Conservation (phyloP, 129 eudicot genomes). For the Mikania micrantha region DNA sequence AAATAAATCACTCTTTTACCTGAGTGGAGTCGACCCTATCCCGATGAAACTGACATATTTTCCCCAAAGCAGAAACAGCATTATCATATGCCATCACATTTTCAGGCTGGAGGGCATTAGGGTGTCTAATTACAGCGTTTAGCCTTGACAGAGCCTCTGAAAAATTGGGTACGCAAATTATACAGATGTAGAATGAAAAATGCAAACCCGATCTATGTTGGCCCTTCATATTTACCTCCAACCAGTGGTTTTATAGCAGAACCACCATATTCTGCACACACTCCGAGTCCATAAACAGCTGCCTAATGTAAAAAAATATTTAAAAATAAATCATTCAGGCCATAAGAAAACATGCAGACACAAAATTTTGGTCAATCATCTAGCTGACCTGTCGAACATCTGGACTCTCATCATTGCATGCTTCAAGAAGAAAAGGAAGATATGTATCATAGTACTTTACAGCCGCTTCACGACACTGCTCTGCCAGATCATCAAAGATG, state of each 20-base stretch:
- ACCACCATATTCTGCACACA: conserved; percentile 97
- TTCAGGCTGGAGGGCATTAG: conserved; percentile 70
- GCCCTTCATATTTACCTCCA: conserved; percentile 49
- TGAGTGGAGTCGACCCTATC: conserved; percentile 88
- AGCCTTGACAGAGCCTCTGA: conserved; percentile 99
- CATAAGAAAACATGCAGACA: not conserved
- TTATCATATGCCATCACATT: conserved; percentile 96
- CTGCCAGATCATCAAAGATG: conserved; percentile 98
- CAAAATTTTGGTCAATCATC: not conserved
- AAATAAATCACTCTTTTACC: conserved; percentile 34
- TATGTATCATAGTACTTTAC: conserved; percentile 90
- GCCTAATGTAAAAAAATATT: conserved; percentile 44
- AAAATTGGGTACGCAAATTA: conserved; percentile 2
- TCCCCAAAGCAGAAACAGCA: conserved; percentile 96
- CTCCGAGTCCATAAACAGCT: conserved; percentile 99
- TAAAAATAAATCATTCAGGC: not conserved
- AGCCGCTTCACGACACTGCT: conserved; percentile 98
- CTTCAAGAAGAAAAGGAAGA: conserved; percentile 96
- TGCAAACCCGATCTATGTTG: not conserved
- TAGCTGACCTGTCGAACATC: conserved; percentile 90
- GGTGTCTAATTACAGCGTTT: conserved; percentile 81
- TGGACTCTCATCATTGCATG: conserved; percentile 89
- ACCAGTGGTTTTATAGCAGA: conserved; percentile 83
- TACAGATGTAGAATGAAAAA: not conserved
- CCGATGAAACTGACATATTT: conserved; percentile 90